phyloP scores from a whole-genome alignment of 805 yeast genomes.

The Candida jianshihensis region DNA sequence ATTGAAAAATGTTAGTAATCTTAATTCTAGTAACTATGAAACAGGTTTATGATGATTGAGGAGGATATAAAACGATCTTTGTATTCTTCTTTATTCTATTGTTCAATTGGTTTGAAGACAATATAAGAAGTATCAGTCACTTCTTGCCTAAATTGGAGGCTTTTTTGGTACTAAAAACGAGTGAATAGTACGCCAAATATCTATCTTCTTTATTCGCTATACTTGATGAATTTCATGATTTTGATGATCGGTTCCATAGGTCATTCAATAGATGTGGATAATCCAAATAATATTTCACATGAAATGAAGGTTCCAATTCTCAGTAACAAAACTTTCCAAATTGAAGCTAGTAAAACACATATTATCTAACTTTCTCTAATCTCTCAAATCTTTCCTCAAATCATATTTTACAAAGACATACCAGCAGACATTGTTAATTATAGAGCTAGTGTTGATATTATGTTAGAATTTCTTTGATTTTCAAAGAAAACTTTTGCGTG shows the following conservation, averaged over 20 bases:
- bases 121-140: too few species aligned
- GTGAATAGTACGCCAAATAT: too few species aligned
- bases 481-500: slow-evolving; percentile 24
- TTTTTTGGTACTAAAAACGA: too few species aligned
- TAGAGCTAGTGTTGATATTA: slow-evolving; percentile 7
- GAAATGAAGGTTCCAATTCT: neutral
- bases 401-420: slow-evolving; percentile 10
- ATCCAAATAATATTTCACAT: neutral
- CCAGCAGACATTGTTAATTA: slow-evolving; percentile 23
- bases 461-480: slow-evolving; percentile 9
- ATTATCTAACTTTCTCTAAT: too few species aligned
- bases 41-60: neutral
- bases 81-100: too few species aligned
- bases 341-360: too few species aligned
- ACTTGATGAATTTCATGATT: neutral
- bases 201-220: too few species aligned
- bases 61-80: too few species aligned
- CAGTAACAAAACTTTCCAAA: neutral
- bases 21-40: neutral
- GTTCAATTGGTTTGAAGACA: too few species aligned
- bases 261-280: neutral
- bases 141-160: too few species aligned
- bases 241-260: too few species aligned
- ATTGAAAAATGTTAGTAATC: slow-evolving; percentile 17
- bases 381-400: neutral